These are phyloP conservation scores for Cenchrus purpureus DNA, from an alignment of 176 grass and related monocot genomes.

Conservation along the genomic window DNA sequence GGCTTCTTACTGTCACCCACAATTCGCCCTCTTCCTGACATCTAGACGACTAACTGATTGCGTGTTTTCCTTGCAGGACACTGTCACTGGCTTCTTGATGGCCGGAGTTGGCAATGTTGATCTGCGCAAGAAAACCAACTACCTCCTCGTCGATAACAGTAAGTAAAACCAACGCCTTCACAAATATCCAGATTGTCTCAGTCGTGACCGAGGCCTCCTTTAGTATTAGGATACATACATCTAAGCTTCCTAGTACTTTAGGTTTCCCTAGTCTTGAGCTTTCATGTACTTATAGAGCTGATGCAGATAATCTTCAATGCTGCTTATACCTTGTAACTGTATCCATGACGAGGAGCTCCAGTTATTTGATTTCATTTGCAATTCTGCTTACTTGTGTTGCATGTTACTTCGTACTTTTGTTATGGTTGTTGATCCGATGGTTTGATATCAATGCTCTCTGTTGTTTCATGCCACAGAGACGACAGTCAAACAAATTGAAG, in stretches of 20 bases:
- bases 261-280: not conserved
- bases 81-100: constrained; percentile 54
- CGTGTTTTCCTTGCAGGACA: constrained; percentile 40
- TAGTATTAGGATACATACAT: not conserved
- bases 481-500: constrained; percentile 35
- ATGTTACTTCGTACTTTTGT: not conserved
- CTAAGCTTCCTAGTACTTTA: not conserved
- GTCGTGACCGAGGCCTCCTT: too few relatives aligned
- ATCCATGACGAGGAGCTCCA: not conserved
- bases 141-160: constrained; percentile 61
- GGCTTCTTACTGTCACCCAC: not conserved
- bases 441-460: not conserved
- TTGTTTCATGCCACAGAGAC: constrained; percentile 26
- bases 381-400: not conserved
- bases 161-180: not conserved
- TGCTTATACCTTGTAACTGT: not conserved
- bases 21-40: not conserved
- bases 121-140: constrained; percentile 54
- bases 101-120: constrained; percentile 62
- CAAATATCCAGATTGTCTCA: not conserved
- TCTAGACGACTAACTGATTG: not conserved
- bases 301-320: not conserved
- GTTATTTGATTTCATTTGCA: not conserved
- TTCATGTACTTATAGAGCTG: not conserved
- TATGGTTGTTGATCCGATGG: not conserved